phyloP scores from a whole-genome alignment of 805 yeast genomes.

The Ogataea ramenticola region DNA sequence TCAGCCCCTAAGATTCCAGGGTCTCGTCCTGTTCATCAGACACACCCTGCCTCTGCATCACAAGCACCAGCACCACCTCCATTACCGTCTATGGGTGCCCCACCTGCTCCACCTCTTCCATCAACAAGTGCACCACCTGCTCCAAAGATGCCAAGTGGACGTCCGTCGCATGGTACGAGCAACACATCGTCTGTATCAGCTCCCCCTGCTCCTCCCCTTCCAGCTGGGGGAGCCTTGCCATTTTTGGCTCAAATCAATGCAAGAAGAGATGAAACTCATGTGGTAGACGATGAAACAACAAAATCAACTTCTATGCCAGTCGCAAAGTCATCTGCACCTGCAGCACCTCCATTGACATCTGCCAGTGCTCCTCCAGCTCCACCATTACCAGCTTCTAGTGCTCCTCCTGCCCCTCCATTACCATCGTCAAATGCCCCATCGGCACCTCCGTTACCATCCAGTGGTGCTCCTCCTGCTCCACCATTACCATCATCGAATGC shows the following conservation, averaged over 20 bases:
- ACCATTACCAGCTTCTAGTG: conserved; percentile 4
- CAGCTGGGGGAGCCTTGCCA: conserved; percentile 33
- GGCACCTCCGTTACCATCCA: conserved; percentile 17
- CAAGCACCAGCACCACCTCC: conserved; percentile 3
- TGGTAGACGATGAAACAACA: conserved; percentile 27
- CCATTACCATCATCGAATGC: conserved; percentile 13
- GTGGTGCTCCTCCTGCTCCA: conserved; percentile 16
- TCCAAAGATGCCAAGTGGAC: conserved; percentile 5
- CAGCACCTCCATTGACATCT: conserved; percentile 14
- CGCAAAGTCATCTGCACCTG: conserved; percentile 12
- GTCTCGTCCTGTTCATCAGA: neutral
- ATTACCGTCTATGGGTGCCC: conserved; percentile 3
- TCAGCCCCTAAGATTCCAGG: conserved; percentile 1
- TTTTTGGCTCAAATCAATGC: conserved; percentile 53
- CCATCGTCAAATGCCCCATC: conserved; percentile 16
- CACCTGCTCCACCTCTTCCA: conserved; percentile 9
- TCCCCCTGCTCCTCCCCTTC: conserved; percentile 14
- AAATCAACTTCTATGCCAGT: conserved; percentile 2
- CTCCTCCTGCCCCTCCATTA: conserved; percentile 8
- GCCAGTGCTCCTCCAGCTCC: conserved; percentile 17
- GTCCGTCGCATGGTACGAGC: neutral
- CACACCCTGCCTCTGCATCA: conserved; percentile 6
- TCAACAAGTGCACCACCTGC: conserved; percentile 5
- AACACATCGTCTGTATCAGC: conserved; percentile 21
- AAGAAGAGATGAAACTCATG: conserved; percentile 43